Evolutionary conservation across 1,139 yeast genomes (phyloP), one percentile per base, ranked within the genome.

Genomic region (Arxiozyma bovina): DNA sequence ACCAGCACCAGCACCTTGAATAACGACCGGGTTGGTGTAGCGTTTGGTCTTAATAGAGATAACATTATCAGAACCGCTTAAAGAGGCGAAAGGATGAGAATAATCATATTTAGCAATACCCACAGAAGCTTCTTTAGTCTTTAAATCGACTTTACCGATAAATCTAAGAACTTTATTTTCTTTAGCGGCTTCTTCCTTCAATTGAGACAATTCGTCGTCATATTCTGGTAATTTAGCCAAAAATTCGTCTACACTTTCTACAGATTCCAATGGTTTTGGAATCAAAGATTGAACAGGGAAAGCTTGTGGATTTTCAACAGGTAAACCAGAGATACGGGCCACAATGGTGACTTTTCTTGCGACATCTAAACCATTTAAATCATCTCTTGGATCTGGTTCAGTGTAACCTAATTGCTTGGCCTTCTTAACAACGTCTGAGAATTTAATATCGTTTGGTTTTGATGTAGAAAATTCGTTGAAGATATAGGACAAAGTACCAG

Each of bases 331-430:
- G 55, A 93, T 79, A 76, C 99, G 85, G 49, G 97, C 96, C 60
- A 93, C 80, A 60, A 93, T 93, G 34, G 99, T 90, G 42, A 93
- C 96, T 73, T 93, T 93, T 78, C 99, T 85, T 45, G 99, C 99
- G 57, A 93, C 97, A 67, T 93, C 99, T 70, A 93, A 79, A 57
- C 99, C 99, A 70, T 93, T 93, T 72, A 93, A 81, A 70, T 93
- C 99, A 70, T 93, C 99, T 74, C 99, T 84, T 70, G 99, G 99
- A 71, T 93, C 99, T 52, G 99, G 99, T 73, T 94, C 99, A 48
- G 98, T 93, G 79, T 89, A 93, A 50, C 99, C 99, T 63, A 89
- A 78, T 49, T 83, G 74, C 73, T 91, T 91, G 50, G 99, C 99
- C 53, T 83, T 82, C 60, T 79, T 77, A 55, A 93, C 99, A 51